These are phyloP conservation scores for Betula pendula DNA, from an alignment of 306 rosid species.

Conservation along the genomic window DNA sequence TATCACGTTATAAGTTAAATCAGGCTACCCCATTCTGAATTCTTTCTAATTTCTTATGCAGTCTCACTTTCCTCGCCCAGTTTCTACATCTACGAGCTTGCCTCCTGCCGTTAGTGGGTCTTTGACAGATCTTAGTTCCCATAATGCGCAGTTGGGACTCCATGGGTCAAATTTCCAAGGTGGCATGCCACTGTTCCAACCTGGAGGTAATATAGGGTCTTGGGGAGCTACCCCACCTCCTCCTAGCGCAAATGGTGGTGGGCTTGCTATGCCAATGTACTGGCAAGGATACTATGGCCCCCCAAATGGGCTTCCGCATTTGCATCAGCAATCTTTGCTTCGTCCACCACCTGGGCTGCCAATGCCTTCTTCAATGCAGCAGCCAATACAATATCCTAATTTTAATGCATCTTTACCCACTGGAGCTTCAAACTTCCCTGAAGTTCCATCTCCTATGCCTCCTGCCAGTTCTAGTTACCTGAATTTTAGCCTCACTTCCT, in stretches of 20 bases:
- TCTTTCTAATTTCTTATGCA: conserved; percentile 43
- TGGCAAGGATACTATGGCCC: conserved; percentile 98
- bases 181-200: conserved; percentile 79
- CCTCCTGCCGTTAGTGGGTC: conserved; percentile 69
- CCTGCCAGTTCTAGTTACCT: conserved; percentile 44
- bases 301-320: conserved; percentile 71
- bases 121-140: conserved; percentile 63
- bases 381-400: conserved; percentile 75
- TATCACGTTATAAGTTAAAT: conserved; percentile 8
- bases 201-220: conserved; percentile 74
- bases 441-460: conserved; percentile 53
- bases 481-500: conserved; percentile 44
- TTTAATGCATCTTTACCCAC: conserved; percentile 54
- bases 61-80: conserved; percentile 81
- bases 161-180: conserved; percentile 75
- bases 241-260: conserved; percentile 71
- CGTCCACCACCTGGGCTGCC: conserved; percentile 81
- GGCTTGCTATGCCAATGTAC: conserved; percentile 85
- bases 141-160: conserved; percentile 63
- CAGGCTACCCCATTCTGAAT: conserved; percentile 25
- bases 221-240: conserved; percentile 82
- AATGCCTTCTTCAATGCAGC: conserved; percentile 76
- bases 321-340: conserved; percentile 80
- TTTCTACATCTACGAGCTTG: conserved; percentile 53
- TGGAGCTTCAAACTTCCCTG: conserved; percentile 67